These are phyloP conservation scores for Terana coerulea DNA, from an alignment of 768 basidiomycete genomes.

Conservation along the genomic window DNA sequence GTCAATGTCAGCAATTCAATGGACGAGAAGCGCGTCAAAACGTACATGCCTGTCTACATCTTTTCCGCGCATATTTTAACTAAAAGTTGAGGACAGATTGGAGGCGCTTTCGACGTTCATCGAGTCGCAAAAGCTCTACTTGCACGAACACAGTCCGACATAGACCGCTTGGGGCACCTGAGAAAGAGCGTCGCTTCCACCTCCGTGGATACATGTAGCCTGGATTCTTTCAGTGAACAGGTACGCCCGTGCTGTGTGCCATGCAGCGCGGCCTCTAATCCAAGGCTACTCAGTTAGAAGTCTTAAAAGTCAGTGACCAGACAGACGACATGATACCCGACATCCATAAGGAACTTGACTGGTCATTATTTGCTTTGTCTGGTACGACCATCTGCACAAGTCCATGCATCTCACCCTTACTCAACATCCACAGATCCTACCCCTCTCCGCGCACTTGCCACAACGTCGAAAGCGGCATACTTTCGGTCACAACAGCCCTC, in stretches of 20 bases:
- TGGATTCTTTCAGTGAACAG: slow-evolving; percentile 23
- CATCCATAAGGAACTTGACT: slow-evolving; percentile 53
- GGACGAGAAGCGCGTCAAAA: slow-evolving; percentile 26
- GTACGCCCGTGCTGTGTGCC: background rate
- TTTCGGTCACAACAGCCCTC: slow-evolving; percentile 34
- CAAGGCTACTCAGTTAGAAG: slow-evolving; percentile 24
- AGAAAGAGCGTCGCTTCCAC: slow-evolving; percentile 34
- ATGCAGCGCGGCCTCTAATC: too few species aligned
- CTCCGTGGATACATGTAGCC: slow-evolving; percentile 35
- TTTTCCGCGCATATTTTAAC: background rate
- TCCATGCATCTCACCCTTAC: background rate
- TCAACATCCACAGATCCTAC: slow-evolving; percentile 42
- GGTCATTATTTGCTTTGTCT: slow-evolving; percentile 52
- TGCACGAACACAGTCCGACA: slow-evolving; percentile 57
- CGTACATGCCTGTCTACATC: slow-evolving; percentile 10
- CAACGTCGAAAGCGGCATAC: slow-evolving; percentile 32
- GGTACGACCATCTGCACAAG: slow-evolving; percentile 38
- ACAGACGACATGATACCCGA: slow-evolving; percentile 37
- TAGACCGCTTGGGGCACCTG: slow-evolving; percentile 49
- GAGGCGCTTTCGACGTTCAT: slow-evolving; percentile 69
- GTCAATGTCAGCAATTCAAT: slow-evolving; percentile 22
- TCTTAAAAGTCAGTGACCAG: slow-evolving; percentile 37
- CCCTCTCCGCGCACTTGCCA: slow-evolving; percentile 46
- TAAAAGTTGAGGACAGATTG: slow-evolving; percentile 32
- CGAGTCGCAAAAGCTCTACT: slow-evolving; percentile 56